Percentiles rank a stretch among this genome's conserved stretches.
Evolutionary conservation across 176 grass and related monocot species (phyloP).

Genomic region (Eragrostis nindensis): DNA sequence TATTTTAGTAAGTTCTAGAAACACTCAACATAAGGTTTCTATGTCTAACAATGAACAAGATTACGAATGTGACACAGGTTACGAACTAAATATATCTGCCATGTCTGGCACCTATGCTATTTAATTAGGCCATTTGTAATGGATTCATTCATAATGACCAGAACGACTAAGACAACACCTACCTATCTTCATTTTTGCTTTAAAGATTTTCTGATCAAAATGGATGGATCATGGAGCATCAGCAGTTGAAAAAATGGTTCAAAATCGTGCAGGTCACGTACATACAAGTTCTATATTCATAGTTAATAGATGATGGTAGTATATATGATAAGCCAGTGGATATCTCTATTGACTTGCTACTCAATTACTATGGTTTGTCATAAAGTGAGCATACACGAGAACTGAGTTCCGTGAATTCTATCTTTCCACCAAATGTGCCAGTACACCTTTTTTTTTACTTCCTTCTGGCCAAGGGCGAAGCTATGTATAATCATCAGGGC

Average conservation of each 20-base stretch:
- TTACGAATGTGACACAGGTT: background rate
- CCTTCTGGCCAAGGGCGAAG: too few species aligned
- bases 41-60: constrained; percentile 9
- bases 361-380: background rate
- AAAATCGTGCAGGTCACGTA: background rate
- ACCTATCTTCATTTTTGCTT: background rate
- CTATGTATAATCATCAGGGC: too few species aligned
- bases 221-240: background rate
- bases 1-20: background rate
- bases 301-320: background rate
- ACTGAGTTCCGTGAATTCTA: background rate
- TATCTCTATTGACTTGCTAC: background rate
- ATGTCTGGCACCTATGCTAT: background rate
- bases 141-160: background rate
- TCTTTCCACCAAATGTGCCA: background rate
- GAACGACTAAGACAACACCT: background rate
- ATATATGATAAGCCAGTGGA: background rate
- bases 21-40: background rate
- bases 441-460: background rate
- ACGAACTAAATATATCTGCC: background rate
- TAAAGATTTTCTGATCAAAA: background rate
- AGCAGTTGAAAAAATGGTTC: background rate
- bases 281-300: background rate
- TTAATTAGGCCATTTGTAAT: background rate
- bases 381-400: background rate